Base-by-base conservation (phyloP, 257 asterid species). In the Solanum lignicaule region DNA sequence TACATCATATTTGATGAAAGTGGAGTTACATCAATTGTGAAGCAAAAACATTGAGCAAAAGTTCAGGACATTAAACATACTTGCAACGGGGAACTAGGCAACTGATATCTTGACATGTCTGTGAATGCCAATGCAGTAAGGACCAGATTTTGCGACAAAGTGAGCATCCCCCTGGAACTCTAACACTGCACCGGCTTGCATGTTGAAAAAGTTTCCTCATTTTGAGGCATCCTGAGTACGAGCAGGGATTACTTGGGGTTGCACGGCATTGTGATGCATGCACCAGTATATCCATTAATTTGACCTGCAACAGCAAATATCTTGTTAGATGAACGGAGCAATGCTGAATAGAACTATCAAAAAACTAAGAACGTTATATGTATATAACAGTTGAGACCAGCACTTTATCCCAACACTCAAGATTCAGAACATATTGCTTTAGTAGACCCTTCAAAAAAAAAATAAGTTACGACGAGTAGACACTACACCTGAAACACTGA, bases 81-180 rank as follows among this genome's bases (percentile, higher is more conserved):
- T 15, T 86, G 95, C 98, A 94, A 9, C 93, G 93, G 18, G 98
- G 96, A 39, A 94, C 86, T 21, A 6, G 39, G 89, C 98, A 94
- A 65, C 83, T 76, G 25, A 88, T 48, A 86, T 90, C 91, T 48
- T 43, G 73, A 89, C 98, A 94, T 14, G 21, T 66, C 27, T 84
- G 46, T 9, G 94, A 66, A 90, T 94, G 98, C 75, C 81, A 20
- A 35, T 12, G 79, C 79, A 93, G 85, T 73, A 91, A n/a, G 39
- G 5, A 31, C 98, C 98, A 92, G 55, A 85, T 87, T 65, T 60
- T 92, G 84, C 62, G 83, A 58, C 98, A 93, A 41, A 1, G 1
- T n/a, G 7, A 4, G 89, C 98, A 94, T 55, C 93, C 92, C 55
- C 94, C 92, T 15, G 74, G 25, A 23, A n/a, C 36, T 12, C 89